These are phyloP conservation scores for Russula brevipes DNA, from an alignment of 768 basidiomycete genomes.

Conservation along the genomic window DNA sequence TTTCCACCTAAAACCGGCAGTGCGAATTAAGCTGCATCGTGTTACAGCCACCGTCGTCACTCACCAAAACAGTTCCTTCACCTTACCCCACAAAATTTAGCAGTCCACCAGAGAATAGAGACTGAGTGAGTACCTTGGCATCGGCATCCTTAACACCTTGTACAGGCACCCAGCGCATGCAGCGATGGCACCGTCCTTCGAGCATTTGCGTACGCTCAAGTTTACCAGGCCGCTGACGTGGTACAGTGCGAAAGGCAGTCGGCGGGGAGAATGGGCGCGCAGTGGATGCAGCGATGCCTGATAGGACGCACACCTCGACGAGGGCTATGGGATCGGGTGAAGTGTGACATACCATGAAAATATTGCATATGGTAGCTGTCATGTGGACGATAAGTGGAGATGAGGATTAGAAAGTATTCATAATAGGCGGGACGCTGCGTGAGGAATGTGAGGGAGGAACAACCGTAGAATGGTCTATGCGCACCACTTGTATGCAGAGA, in stretches of 20 bases:
- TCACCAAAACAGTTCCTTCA: conserved; percentile 73
- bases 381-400: not conserved
- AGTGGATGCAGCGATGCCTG: conserved; percentile 67
- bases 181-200: conserved; percentile 77
- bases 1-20: conserved; percentile 57
- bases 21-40: not conserved
- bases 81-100: conserved; percentile 35
- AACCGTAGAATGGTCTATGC: conserved; percentile 25
- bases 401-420: not conserved
- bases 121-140: conserved; percentile 47
- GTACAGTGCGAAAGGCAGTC: conserved; percentile 47
- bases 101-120: not conserved
- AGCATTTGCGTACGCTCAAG: conserved; percentile 54
- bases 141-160: conserved; percentile 72
- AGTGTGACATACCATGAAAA: conserved; percentile 51
- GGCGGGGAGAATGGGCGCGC: conserved; percentile 78
- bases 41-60: conserved; percentile 25
- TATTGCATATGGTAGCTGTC: conserved; percentile 80
- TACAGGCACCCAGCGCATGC: conserved; percentile 63
- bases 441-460: not conserved
- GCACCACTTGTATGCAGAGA: conserved; percentile 78
- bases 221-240: conserved; percentile 47
- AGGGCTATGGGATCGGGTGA: not conserved
- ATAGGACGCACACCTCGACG: not conserved
- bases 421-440: conserved; percentile 9